Conservation (phyloP, 2,329 filamentous ascomycete species). For the Xylariaceae sp. region DNA sequence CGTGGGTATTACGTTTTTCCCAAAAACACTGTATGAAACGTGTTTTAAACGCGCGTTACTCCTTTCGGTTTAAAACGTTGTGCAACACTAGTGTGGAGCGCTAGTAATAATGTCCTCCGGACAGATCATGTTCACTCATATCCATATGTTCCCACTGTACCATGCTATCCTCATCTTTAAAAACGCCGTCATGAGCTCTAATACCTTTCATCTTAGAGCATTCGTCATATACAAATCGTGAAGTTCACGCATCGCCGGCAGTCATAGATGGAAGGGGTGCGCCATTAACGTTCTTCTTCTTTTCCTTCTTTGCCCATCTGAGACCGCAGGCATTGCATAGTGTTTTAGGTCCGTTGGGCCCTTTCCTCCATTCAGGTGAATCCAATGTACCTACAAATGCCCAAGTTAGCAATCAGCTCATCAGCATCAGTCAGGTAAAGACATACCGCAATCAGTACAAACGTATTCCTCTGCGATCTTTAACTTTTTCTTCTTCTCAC, state of each 20-base stretch:
- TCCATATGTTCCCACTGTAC: not conserved
- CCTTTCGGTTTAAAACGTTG: too few species aligned
- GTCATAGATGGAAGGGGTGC: constrained; percentile 2
- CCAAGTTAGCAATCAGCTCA: constrained; percentile 8
- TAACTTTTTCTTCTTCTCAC: constrained; percentile 81
- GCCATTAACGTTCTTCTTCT: constrained; percentile 49
- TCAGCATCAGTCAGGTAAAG: not conserved
- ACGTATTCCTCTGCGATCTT: constrained; percentile 86
- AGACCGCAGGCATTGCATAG: constrained; percentile 91
- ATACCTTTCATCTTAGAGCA: not conserved
- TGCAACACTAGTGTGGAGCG: too few species aligned
- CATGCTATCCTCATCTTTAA: constrained; percentile 1
- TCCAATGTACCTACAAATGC: constrained; percentile 63
- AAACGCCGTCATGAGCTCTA: constrained; percentile 1
- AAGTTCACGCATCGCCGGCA: constrained; percentile 9
- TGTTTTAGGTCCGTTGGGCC: constrained; percentile 87
- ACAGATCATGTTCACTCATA: constrained; percentile 1
- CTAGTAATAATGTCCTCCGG: too few species aligned
- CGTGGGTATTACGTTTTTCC: too few species aligned
- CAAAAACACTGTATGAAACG: too few species aligned
- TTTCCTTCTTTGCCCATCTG: constrained; percentile 74
- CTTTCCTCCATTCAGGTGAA: constrained; percentile 94
- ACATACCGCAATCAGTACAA: constrained; percentile 82
- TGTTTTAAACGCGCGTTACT: too few species aligned
- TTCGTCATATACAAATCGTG: not conserved